A percentile compares a stretch with the other conserved stretches of the same genome.
phyloP scores from a whole-genome alignment of 78 protist species.

The Speleostelium caveatum region DNA sequence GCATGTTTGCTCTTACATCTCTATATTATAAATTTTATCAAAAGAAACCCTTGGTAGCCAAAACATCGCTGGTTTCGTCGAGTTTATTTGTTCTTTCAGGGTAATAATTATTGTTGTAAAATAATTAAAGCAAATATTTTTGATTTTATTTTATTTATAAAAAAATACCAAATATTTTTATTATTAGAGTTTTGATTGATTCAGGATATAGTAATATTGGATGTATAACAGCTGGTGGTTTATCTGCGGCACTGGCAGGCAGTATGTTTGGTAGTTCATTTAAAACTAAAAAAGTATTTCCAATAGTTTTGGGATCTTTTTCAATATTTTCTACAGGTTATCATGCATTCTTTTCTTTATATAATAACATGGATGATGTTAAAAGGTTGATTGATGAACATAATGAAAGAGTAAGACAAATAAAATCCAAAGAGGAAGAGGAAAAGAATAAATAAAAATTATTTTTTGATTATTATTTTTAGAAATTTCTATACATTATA shows the following conservation, averaged over 20 bases:
- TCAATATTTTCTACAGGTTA: constrained; percentile 41
- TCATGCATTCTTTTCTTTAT: constrained; percentile 59
- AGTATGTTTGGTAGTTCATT: constrained; percentile 27
- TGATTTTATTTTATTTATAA: neutral
- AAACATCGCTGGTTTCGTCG: constrained; percentile 25
- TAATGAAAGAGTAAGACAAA: constrained; percentile 6
- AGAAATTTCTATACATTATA: no score
- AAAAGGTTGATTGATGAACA: constrained; percentile 5
- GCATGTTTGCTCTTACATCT: constrained; percentile 8
- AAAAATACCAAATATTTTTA: no score
- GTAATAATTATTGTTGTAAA: neutral
- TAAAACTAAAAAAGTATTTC: constrained; percentile 18
- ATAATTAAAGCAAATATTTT: no score
- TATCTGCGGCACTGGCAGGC: constrained; percentile 47
- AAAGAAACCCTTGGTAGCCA: neutral
- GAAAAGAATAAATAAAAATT: neutral
- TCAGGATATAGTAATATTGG: neutral
- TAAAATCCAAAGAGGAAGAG: neutral
- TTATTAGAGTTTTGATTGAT: constrained; percentile 1
- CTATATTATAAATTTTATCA: neutral
- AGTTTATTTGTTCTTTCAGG: constrained; percentile 17
- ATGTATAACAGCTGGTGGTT: constrained; percentile 4
- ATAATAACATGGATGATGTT: constrained; percentile 31
- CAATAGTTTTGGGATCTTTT: constrained; percentile 28
- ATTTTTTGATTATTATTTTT: no score